A percentile compares a stretch with the other conserved stretches of the same genome.
phyloP scores from a whole-genome alignment of 139 green algal genomes.

The Auxenochlorella pyrenoidosa region DNA sequence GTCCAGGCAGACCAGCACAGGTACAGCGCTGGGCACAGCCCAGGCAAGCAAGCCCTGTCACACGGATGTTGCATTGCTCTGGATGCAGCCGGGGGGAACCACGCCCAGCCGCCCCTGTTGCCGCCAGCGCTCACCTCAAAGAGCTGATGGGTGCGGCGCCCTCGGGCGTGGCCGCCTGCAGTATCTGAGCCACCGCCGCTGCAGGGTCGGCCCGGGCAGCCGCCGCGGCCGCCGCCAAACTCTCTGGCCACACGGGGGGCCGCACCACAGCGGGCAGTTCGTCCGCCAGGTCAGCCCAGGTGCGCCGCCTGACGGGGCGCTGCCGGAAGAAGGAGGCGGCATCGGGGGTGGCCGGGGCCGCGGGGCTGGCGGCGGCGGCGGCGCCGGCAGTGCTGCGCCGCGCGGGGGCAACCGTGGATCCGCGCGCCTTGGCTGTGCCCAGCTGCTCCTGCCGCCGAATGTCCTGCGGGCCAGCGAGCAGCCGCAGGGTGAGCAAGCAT shows the following conservation, averaged over 20 bases:
- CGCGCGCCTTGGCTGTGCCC: not conserved
- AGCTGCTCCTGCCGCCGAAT: slow-evolving; percentile 7
- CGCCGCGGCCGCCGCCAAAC: slow-evolving; percentile 12
- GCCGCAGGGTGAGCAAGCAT: too few relatives aligned
- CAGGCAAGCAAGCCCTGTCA: too few relatives aligned
- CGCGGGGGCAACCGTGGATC: too few relatives aligned
- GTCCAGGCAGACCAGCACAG: too few relatives aligned
- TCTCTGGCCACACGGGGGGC: slow-evolving; percentile 5
- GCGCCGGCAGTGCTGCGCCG: not conserved
- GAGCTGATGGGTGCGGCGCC: not conserved
- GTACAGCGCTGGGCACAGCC: too few relatives aligned
- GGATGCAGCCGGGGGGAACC: too few relatives aligned
- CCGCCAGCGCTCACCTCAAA: slow-evolving; percentile 1
- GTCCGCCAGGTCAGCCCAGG: slow-evolving; percentile 31
- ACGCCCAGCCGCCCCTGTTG: too few relatives aligned
- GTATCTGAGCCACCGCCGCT: not conserved
- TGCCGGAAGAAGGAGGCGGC: not conserved
- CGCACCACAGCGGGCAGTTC: slow-evolving; percentile 19
- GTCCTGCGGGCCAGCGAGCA: not conserved
- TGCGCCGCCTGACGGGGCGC: not conserved
- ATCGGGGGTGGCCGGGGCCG: not conserved
- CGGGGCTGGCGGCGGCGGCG: not conserved
- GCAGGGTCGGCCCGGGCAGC: slow-evolving; percentile 8
- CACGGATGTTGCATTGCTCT: too few relatives aligned
- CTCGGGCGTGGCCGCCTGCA: not conserved